Conservation (phyloP, 2,329 filamentous ascomycete genomes). For the Apiospora aurea region DNA sequence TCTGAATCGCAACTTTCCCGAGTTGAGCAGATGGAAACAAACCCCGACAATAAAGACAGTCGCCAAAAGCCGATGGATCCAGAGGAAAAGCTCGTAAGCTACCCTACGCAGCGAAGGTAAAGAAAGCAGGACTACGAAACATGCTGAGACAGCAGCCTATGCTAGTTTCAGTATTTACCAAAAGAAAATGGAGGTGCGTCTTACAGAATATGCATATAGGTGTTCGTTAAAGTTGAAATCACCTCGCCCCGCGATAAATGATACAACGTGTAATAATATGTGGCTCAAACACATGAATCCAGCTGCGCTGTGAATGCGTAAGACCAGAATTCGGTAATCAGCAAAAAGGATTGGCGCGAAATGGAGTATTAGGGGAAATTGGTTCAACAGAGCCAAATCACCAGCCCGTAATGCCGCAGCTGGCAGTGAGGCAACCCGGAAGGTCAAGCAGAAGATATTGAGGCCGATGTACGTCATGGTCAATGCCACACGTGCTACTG, state of each 20-base stretch:
- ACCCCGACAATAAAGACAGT: slow-evolving; percentile 3
- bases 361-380: slow-evolving; percentile 15
- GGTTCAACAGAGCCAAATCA: slow-evolving; percentile 9
- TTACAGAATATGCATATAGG: slow-evolving; percentile 4
- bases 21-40: not conserved
- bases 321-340: slow-evolving; percentile 12
- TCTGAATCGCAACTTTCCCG: not conserved
- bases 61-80: slow-evolving; percentile 8
- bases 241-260: not conserved
- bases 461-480: slow-evolving; percentile 6
- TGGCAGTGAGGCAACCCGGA: slow-evolving; percentile 4
- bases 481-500: not conserved
- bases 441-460: slow-evolving; percentile 13
- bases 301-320: not conserved
- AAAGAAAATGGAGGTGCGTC: not conserved
- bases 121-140: not conserved
- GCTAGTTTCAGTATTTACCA: not conserved
- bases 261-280: not conserved
- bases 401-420: slow-evolving; percentile 19
- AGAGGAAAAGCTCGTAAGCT: slow-evolving; percentile 14
- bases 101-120: not conserved
- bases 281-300: slow-evolving; percentile 6
- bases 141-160: slow-evolving; percentile 6
- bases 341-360: not conserved
- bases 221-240: not conserved